Conservation (phyloP, 2,329 filamentous ascomycete genomes). For the Gaeumannomyces tritici region DNA sequence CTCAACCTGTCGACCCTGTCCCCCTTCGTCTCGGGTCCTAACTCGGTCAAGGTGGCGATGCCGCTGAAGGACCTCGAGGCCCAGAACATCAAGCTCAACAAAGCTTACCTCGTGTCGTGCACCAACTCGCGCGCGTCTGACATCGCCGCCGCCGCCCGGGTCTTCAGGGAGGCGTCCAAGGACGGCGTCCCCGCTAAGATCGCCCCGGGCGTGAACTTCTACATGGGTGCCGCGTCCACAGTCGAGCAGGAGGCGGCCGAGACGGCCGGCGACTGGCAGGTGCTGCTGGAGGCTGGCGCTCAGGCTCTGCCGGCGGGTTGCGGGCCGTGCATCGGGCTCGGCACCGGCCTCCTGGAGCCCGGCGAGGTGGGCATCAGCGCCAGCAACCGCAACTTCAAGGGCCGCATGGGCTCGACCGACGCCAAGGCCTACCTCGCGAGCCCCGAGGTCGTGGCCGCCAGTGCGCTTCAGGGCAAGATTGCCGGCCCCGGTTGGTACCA, state of each 20-base stretch:
- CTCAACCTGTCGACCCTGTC: slow-evolving; percentile 75
- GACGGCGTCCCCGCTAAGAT: slow-evolving; percentile 59
- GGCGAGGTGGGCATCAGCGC: slow-evolving; percentile 79
- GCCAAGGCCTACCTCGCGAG: slow-evolving; percentile 81
- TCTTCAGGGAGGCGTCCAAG: slow-evolving; percentile 71
- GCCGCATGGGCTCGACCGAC: slow-evolving; percentile 73
- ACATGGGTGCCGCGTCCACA: slow-evolving; percentile 78
- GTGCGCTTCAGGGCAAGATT: slow-evolving; percentile 64
- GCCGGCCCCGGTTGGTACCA: slow-evolving; percentile 71
- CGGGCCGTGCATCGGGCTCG: slow-evolving; percentile 75
- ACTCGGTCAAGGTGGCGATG: slow-evolving; percentile 80
- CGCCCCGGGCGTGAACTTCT: slow-evolving; percentile 69
- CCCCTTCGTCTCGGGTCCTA: slow-evolving; percentile 78
- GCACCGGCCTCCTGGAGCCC: slow-evolving; percentile 62
- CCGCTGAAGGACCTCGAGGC: slow-evolving; percentile 64
- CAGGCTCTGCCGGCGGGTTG: slow-evolving; percentile 63
- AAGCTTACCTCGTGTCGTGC: slow-evolving; percentile 82
- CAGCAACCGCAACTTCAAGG: slow-evolving; percentile 84
- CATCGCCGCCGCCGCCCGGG: slow-evolving; percentile 68
- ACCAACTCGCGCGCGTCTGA: slow-evolving; percentile 81
- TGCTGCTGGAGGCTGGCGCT: slow-evolving; percentile 71
- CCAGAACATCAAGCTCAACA: slow-evolving; percentile 68
- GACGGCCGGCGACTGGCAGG: slow-evolving; percentile 76
- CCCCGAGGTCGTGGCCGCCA: slow-evolving; percentile 87
- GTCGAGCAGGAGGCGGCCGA: slow-evolving; percentile 71